Evolutionary conservation across 495 filamentous ascomycete species (phyloP).

Genomic region (Staphylotrichum longicolle): DNA sequence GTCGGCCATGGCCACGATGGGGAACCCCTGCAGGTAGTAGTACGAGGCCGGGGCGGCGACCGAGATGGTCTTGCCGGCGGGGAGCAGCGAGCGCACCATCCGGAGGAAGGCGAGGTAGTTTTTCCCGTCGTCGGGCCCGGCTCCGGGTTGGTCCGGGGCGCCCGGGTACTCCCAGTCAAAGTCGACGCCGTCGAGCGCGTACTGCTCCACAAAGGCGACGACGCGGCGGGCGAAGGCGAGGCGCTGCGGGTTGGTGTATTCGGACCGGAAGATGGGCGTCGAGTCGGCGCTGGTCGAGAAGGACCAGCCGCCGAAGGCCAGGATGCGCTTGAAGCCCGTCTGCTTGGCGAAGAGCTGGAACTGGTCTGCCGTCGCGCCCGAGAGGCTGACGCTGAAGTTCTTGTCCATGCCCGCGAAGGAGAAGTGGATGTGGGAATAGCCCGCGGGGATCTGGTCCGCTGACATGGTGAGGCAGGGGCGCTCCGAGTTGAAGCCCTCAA

Average conservation of each 20-base stretch:
- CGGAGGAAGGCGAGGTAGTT: constrained; percentile 30
- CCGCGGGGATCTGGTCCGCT: constrained; percentile 24
- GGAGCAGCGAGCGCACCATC: constrained; percentile 18
- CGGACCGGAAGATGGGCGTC: constrained; percentile 27
- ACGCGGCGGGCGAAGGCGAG: constrained; percentile 30
- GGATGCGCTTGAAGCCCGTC: constrained; percentile 31
- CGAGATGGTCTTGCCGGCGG: constrained; percentile 26
- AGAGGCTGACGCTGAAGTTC: constrained; percentile 18
- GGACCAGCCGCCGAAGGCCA: constrained; percentile 43
- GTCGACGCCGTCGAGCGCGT: constrained; percentile 39
- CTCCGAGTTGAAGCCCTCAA: constrained; percentile 28
- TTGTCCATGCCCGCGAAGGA: constrained; percentile 29
- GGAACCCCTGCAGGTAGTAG: constrained; percentile 22
- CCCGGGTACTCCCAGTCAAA: constrained; percentile 48
- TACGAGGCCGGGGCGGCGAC: constrained; percentile 25
- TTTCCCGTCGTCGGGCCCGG: constrained; percentile 18
- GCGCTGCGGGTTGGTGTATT: constrained; percentile 24
- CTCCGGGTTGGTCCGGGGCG: constrained; percentile 30
- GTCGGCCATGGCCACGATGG: constrained; percentile 23
- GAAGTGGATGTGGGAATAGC: constrained; percentile 36
- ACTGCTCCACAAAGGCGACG: constrained; percentile 28
- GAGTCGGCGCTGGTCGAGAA: constrained; percentile 26
- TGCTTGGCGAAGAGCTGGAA: constrained; percentile 26
- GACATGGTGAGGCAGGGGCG: constrained; percentile 31
- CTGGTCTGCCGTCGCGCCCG: constrained; percentile 11